A percentile compares a stretch with the other conserved stretches of the same genome.
Conservation (phyloP, 2,329 filamentous ascomycete species). For the Monilinia fructicola region DNA sequence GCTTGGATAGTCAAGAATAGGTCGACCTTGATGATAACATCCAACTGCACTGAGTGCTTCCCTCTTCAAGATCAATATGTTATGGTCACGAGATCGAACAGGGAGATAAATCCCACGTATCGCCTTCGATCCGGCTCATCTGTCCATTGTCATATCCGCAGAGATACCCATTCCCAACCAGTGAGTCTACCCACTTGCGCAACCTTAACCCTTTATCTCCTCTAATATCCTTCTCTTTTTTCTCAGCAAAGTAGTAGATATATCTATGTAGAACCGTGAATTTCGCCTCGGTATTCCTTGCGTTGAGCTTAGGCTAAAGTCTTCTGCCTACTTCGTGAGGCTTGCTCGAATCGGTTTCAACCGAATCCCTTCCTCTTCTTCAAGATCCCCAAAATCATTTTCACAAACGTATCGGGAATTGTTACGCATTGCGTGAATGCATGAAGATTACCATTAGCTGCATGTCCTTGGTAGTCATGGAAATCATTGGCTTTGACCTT, state of each 20-base stretch:
- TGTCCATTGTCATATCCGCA: constrained; percentile 20
- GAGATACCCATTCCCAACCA: constrained; percentile 25
- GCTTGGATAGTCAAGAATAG: neutral
- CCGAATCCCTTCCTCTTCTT: neutral
- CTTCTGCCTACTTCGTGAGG: constrained; percentile 20
- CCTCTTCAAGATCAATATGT: neutral
- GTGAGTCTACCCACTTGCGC: constrained; percentile 13
- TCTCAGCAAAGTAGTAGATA: constrained; percentile 20
- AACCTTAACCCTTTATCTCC: constrained; percentile 4
- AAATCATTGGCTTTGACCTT: too few species aligned
- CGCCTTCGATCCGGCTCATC: constrained; percentile 22
- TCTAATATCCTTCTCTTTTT: constrained; percentile 14
- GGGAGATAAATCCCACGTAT: constrained; percentile 9
- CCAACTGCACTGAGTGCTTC: neutral
- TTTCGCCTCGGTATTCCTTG: constrained; percentile 12
- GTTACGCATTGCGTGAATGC: neutral
- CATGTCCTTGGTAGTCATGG: too few species aligned
- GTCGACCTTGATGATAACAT: neutral
- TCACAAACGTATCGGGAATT: neutral
- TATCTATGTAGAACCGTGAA: constrained; percentile 18
- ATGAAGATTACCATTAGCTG: too few species aligned
- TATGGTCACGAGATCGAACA: neutral
- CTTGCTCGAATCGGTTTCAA: constrained; percentile 4
- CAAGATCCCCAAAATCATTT: neutral
- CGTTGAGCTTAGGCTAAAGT: constrained; percentile 20